Conservation (phyloP, 2,329 filamentous ascomycete genomes). For the Metarhizium sp. region DNA sequence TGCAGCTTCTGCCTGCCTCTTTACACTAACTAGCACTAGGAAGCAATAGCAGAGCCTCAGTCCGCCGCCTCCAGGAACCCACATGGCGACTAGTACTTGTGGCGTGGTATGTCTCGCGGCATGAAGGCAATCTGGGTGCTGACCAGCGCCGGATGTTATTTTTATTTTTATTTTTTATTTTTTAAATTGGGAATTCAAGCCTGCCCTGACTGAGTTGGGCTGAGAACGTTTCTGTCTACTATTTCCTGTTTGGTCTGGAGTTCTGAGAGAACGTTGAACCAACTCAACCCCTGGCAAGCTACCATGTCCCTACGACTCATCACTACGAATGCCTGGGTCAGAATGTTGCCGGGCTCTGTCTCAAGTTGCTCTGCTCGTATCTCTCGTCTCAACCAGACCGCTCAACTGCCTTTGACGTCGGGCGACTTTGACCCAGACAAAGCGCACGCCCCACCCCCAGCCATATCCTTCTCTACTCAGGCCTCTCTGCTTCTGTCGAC, state of each 20-base stretch:
- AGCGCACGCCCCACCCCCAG: not conserved
- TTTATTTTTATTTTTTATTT: no score
- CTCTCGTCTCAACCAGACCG: conserved; percentile 1
- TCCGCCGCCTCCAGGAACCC: not conserved
- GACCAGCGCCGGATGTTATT: no score
- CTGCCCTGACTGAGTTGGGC: not conserved
- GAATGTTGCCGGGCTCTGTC: conserved; percentile 2
- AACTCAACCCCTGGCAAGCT: not conserved
- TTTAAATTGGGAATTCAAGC: not conserved
- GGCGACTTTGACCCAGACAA: not conserved
- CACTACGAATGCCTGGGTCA: not conserved
- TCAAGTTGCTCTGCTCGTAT: conserved; percentile 1
- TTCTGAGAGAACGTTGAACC: not conserved
- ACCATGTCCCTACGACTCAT: not conserved
- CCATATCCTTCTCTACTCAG: not conserved
- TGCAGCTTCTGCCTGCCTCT: not conserved
- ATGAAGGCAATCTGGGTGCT: not conserved
- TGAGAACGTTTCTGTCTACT: not conserved
- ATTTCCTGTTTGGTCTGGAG: not conserved
- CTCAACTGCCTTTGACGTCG: not conserved
- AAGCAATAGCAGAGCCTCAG: not conserved
- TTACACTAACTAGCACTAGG: not conserved
- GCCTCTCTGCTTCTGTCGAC: not conserved
- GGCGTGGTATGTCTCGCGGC: not conserved
- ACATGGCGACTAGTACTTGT: not conserved